Percentiles rank a stretch among this genome's conserved stretches.
These are phyloP conservation scores for Dendrobium catenatum DNA, from an alignment of 106 monocot genomes.

Conservation along the genomic window DNA sequence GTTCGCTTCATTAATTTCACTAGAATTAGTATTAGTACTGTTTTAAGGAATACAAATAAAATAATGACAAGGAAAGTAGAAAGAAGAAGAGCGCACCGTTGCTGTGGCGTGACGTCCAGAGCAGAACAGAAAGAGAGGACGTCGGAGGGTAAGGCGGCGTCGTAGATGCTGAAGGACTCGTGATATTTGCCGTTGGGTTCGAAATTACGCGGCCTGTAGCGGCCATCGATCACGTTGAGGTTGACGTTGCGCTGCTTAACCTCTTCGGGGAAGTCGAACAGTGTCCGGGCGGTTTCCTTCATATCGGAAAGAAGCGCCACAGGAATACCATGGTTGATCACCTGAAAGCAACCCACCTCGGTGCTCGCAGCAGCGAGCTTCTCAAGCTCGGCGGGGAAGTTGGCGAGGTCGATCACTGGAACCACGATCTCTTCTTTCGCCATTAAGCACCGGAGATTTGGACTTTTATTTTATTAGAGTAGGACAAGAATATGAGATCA, in stretches of 20 bases:
- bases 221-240: constrained; percentile 33
- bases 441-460: neutral
- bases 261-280: constrained; percentile 41
- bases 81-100: constrained; percentile 8
- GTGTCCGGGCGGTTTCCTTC: constrained; percentile 36
- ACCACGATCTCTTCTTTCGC: constrained; percentile 7
- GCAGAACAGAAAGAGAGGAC: constrained; percentile 40
- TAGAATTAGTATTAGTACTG: too few species aligned
- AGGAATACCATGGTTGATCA: constrained; percentile 36
- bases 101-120: constrained; percentile 23
- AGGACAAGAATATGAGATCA: too few species aligned
- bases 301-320: constrained; percentile 28
- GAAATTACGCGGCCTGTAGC: constrained; percentile 25
- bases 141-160: constrained; percentile 26
- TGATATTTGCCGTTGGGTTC: constrained; percentile 15
- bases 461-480: too few species aligned
- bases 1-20: neutral
- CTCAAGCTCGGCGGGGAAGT: constrained; percentile 10
- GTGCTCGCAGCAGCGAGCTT: constrained; percentile 23
- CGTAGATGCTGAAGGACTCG: constrained; percentile 43
- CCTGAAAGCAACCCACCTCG: constrained; percentile 39
- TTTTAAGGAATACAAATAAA: too few species aligned
- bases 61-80: too few species aligned
- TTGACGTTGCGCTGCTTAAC: constrained; percentile 24
- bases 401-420: constrained; percentile 23